Percentiles rank a stretch among this genome's conserved stretches.
phyloP scores from a whole-genome alignment of 352 stramenopile species.

The Phytophthora melonis region DNA sequence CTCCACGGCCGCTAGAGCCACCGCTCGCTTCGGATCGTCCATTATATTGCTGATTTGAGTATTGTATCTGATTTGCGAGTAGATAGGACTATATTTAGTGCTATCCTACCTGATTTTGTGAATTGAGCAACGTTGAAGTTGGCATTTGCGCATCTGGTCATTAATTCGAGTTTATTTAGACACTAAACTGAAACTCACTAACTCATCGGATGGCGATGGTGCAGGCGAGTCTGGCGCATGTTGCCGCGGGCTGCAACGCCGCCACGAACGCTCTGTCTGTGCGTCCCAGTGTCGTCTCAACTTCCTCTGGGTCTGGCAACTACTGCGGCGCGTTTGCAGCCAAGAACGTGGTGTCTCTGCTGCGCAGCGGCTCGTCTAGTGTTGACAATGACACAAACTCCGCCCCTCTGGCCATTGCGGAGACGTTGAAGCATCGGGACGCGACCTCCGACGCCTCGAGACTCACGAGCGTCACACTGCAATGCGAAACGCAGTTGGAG shows the following conservation, averaged over 20 bases:
- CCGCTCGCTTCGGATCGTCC: background rate
- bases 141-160: background rate
- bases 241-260: constrained; percentile 63
- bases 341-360: constrained; percentile 60
- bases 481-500: constrained; percentile 6
- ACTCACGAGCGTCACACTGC: constrained; percentile 59
- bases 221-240: constrained; percentile 51
- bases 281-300: constrained; percentile 12
- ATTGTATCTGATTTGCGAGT: constrained; percentile 13
- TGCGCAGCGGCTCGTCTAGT: constrained; percentile 16
- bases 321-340: constrained; percentile 52
- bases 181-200: constrained; percentile 5
- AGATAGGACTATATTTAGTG: too few species aligned
- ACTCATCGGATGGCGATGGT: constrained; percentile 9
- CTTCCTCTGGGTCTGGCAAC: background rate
- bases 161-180: background rate
- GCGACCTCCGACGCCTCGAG: constrained; percentile 36
- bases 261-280: constrained; percentile 58
- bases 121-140: background rate
- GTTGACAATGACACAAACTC: constrained; percentile 3
- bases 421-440: constrained; percentile 61
- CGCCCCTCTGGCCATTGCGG: constrained; percentile 33
- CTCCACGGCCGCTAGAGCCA: constrained; percentile 19
- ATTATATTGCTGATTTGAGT: background rate
- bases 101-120: background rate